phyloP scores from a whole-genome alignment of 257 asterid genomes.

The Rubia yunnanensis region DNA sequence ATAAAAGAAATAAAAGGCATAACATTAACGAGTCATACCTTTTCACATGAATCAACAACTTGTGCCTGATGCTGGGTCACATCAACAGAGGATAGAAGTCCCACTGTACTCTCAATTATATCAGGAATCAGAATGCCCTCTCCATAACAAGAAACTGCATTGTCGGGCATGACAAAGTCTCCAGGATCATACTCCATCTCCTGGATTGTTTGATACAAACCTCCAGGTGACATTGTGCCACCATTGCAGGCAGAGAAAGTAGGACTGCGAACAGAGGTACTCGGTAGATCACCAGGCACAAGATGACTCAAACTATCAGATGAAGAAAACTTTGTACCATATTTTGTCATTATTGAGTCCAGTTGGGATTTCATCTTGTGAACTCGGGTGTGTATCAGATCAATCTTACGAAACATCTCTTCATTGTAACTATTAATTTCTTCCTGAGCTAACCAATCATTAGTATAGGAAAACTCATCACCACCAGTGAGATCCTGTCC shows the following conservation, averaged over 20 bases:
- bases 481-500: constrained; percentile 33
- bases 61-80: constrained; percentile 53
- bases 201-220: constrained; percentile 28
- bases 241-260: constrained; percentile 68
- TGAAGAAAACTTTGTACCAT: constrained; percentile 69
- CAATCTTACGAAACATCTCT: constrained; percentile 63
- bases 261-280: constrained; percentile 59
- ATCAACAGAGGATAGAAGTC: constrained; percentile 54
- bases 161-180: constrained; percentile 49
- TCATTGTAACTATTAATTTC: constrained; percentile 37
- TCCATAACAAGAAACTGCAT: constrained; percentile 50
- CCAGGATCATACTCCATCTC: constrained; percentile 48
- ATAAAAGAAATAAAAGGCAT: neutral
- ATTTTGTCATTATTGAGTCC: constrained; percentile 44
- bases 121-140: constrained; percentile 61
- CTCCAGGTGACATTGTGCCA: constrained; percentile 44
- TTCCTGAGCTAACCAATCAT: constrained; percentile 39
- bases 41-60: constrained; percentile 70
- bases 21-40: constrained; percentile 22
- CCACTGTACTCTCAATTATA: constrained; percentile 74
- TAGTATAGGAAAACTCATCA: constrained; percentile 45
- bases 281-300: constrained; percentile 45
- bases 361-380: constrained; percentile 60
- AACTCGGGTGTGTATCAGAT: constrained; percentile 49
- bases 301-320: constrained; percentile 77